Evolutionary conservation across 108 stramenopile species (phyloP).

Genomic region (Skeletonema grethae): DNA sequence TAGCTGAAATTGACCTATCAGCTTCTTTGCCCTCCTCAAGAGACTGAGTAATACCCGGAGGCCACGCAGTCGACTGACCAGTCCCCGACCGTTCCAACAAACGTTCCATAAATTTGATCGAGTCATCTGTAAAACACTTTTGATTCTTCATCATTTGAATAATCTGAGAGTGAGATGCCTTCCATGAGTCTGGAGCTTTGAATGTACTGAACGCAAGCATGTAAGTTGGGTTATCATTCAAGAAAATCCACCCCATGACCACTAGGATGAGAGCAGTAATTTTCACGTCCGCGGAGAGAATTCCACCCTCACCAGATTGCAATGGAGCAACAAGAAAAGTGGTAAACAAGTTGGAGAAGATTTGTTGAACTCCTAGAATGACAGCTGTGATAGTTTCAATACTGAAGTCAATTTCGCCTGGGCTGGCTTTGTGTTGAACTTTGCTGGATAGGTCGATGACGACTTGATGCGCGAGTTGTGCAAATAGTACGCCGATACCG

Average conservation of each 20-base stretch:
- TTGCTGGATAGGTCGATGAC: slow-evolving; percentile 58
- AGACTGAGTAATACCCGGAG: slow-evolving; percentile 91
- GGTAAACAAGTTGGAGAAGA: slow-evolving; percentile 56
- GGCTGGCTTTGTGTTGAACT: slow-evolving; percentile 41
- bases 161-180: slow-evolving; percentile 86
- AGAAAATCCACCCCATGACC: slow-evolving; percentile 67
- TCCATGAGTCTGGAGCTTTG: slow-evolving; percentile 94
- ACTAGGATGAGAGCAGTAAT: slow-evolving; percentile 68
- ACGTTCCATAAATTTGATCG: slow-evolving; percentile 86
- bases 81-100: slow-evolving; percentile 92
- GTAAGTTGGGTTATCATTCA: slow-evolving; percentile 88
- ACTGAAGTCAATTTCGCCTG: slow-evolving; percentile 55
- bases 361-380: slow-evolving; percentile 52
- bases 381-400: slow-evolving; percentile 65
- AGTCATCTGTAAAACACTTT: slow-evolving; percentile 88
- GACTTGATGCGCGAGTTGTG: slow-evolving; percentile 78
- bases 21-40: slow-evolving; percentile 67
- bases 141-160: slow-evolving; percentile 92
- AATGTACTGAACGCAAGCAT: slow-evolving; percentile 92
- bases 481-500: slow-evolving; percentile 66
- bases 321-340: slow-evolving; percentile 53
- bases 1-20: slow-evolving; percentile 87
- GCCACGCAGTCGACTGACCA: slow-evolving; percentile 97
- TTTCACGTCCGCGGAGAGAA: slow-evolving; percentile 82
- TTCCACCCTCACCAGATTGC: slow-evolving; percentile 48